These are phyloP conservation scores for Zygosaccharomyces pseudobailii DNA, from an alignment of 1,139 yeast species.

Conservation along the genomic window DNA sequence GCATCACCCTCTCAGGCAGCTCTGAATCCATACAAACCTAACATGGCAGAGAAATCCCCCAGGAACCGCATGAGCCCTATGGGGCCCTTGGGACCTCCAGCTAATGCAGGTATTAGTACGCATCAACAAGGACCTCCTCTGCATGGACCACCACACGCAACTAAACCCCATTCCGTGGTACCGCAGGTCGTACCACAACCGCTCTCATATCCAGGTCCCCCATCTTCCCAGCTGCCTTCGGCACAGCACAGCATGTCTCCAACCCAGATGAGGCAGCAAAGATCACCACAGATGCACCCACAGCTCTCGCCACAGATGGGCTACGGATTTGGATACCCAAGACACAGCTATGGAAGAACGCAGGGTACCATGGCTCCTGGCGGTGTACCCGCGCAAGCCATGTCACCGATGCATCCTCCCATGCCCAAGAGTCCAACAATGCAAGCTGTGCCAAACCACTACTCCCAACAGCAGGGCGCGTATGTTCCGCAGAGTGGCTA, in stretches of 20 bases:
- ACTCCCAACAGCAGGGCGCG: not conserved
- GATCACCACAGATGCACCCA: slow-evolving; percentile 2
- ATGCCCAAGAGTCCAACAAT: not conserved
- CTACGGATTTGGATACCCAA: slow-evolving; percentile 1
- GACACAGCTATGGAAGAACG: not conserved
- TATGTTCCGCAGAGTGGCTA: not conserved
- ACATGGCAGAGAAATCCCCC: not conserved
- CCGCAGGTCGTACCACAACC: slow-evolving; percentile 1
- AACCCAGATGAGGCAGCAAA: not conserved
- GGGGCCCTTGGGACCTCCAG: not conserved
- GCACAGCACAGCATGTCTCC: not conserved
- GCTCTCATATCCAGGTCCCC: not conserved
- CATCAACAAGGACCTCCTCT: not conserved
- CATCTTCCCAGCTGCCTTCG: not conserved
- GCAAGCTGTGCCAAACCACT: slow-evolving; percentile 2
- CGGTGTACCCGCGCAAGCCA: not conserved
- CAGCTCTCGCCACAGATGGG: slow-evolving; percentile 2
- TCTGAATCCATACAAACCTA: slow-evolving; percentile 1
- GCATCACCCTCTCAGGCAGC: not conserved
- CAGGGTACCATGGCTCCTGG: not conserved
- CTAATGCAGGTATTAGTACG: not conserved
- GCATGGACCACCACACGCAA: not conserved
- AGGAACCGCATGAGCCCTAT: not conserved
- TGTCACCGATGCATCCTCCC: not conserved
- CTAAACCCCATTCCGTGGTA: not conserved